A percentile compares a stretch with the other conserved stretches of the same genome.
These are phyloP conservation scores for Suhomyces prunicola DNA, from an alignment of 805 yeast genomes.

Conservation along the genomic window DNA sequence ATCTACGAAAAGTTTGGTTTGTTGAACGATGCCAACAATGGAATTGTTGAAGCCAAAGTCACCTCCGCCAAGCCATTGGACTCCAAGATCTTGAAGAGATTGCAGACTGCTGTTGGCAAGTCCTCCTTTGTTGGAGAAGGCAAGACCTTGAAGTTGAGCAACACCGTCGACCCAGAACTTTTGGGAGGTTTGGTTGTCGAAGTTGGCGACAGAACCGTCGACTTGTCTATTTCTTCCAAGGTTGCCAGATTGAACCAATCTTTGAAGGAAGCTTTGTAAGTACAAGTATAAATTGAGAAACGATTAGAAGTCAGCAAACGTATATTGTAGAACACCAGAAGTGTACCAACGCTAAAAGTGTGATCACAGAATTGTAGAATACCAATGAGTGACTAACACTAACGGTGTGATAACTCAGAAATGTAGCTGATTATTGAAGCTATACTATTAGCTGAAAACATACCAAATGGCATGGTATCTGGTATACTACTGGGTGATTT, in stretches of 20 bases:
- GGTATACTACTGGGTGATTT: too few species aligned
- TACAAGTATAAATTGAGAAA: not conserved
- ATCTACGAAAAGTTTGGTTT: conserved; percentile 69
- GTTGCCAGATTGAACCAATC: conserved; percentile 86
- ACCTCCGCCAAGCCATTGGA: conserved; percentile 87
- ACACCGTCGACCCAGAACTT: conserved; percentile 83
- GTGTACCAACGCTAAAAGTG: too few species aligned
- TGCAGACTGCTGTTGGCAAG: conserved; percentile 72
- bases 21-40: conserved; percentile 85
- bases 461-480: too few species aligned
- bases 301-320: not conserved
- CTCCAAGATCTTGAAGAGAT: conserved; percentile 69
- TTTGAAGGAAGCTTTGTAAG: conserved; percentile 79
- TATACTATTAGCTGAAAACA: too few species aligned
- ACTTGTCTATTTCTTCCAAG: conserved; percentile 81
- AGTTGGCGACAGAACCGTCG: conserved; percentile 96
- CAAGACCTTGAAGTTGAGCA: conserved; percentile 79
- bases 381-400: too few species aligned
- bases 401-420: too few species aligned
- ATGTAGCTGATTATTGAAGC: too few species aligned
- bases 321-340: too few species aligned
- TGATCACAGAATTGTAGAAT: too few species aligned
- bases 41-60: conserved; percentile 89
- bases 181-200: conserved; percentile 95
- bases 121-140: conserved; percentile 82